Conservation (phyloP, 331 rosid species). For the Spiraea crenata region DNA sequence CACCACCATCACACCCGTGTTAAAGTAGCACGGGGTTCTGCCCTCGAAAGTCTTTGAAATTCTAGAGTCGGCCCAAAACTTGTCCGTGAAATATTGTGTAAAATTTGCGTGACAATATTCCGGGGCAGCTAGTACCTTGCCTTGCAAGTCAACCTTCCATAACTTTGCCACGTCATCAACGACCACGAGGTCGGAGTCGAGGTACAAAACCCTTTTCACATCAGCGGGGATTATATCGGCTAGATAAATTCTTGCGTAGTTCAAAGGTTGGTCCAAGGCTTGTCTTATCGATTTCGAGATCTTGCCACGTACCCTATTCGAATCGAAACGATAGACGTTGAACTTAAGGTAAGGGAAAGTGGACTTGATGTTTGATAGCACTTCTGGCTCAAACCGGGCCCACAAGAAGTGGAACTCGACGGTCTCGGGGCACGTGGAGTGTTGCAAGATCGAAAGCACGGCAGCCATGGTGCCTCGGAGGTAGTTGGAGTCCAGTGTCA, state of each 20-base stretch:
- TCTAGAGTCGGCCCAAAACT: slow-evolving; percentile 54
- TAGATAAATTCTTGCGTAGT: slow-evolving; percentile 77
- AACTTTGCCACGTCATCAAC: slow-evolving; percentile 71
- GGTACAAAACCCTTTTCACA: slow-evolving; percentile 65
- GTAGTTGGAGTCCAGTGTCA: slow-evolving; percentile 88
- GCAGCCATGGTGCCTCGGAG: slow-evolving; percentile 85
- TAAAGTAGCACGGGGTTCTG: slow-evolving; percentile 69
- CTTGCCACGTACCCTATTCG: slow-evolving; percentile 63
- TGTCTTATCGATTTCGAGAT: slow-evolving; percentile 76
- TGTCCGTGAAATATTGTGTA: slow-evolving; percentile 56
- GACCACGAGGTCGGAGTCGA: slow-evolving; percentile 79
- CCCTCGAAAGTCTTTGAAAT: slow-evolving; percentile 44
- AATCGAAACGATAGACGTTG: slow-evolving; percentile 58
- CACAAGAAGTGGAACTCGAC: slow-evolving; percentile 77
- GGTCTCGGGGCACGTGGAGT: slow-evolving; percentile 71
- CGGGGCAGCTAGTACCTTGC: slow-evolving; percentile 76
- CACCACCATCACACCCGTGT: slow-evolving; percentile 89
- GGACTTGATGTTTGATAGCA: slow-evolving; percentile 59
- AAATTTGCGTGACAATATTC: slow-evolving; percentile 85
- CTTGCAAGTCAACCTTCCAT: slow-evolving; percentile 72
- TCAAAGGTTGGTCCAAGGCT: slow-evolving; percentile 82
- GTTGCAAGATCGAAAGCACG: slow-evolving; percentile 65
- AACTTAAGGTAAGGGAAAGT: slow-evolving; percentile 81
- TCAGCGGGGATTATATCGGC: slow-evolving; percentile 60
- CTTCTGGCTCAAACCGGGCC: slow-evolving; percentile 57